Evolutionary conservation across 208 protist genomes (phyloP), one percentile per base, ranked within the genome.

Genomic region (Naegleria gruberi): DNA sequence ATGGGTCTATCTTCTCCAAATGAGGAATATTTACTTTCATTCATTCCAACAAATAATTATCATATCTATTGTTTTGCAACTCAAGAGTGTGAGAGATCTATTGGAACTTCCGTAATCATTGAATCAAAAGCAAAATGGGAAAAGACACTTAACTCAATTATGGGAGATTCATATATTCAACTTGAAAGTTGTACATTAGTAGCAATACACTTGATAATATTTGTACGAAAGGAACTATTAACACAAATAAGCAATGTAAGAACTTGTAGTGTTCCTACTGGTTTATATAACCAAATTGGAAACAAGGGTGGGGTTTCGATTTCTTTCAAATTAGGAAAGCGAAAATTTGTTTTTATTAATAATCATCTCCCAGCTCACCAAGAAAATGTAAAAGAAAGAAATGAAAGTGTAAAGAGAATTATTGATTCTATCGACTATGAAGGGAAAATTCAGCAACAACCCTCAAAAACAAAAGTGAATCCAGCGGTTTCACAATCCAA

Each of bases 271-370:
- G 83, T 46, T 19, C 43, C 44, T 4, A 55, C 41, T 2, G 44
- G 41, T 23, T 34, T 47, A 10, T 30, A 34, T 40, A 55, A 87
- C 12, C 23, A 55, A 23, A 89, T 96, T 47, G 97, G 96, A 26
- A 98, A 98, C 93, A 98, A 98, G 91, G 97, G 97, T 65, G 97
- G 95, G 15, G 94, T 98, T 26, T 96, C 94, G 0, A 92, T 98
- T 4, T 91, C 91, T 0, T 89, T 98, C 26, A 90, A 90, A 0
- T 40, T 98, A 15, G 90, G 92, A 45, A 74, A 90, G 4, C 41
- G 77, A 15, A 91, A 90, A 26, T 30, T 98, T 37, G 90, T 97
- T 4, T 98, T 97, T 91, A 92, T 98, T 86, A 96, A 94, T 7
- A 93, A 93, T 10, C 97, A 98, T 91, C 91, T 99, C 41, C 93